phyloP scores from a whole-genome alignment of 23 red algal species.

The Pyropia haitanensis region DNA sequence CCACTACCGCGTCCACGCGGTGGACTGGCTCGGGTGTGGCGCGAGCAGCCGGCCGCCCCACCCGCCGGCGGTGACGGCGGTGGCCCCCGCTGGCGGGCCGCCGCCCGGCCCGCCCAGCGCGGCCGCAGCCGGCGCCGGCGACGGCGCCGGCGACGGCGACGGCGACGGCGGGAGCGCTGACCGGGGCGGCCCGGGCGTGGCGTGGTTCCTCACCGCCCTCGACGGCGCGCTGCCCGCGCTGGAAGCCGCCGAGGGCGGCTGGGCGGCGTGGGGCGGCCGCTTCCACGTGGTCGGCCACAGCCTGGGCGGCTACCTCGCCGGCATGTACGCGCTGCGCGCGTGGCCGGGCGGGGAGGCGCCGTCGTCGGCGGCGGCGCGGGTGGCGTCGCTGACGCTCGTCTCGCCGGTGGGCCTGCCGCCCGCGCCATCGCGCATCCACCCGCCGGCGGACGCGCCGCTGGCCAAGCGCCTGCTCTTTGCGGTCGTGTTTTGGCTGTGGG shows the following conservation, averaged over 20 bases:
- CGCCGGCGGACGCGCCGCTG: neutral
- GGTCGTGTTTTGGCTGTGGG: constrained; percentile 36
- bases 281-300: constrained; percentile 61
- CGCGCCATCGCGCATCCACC: constrained; percentile 25
- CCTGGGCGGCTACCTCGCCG: constrained; percentile 58
- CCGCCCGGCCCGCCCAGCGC: no score
- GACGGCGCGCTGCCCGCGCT: constrained; percentile 18
- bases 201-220: constrained; percentile 36
- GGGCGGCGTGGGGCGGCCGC: neutral
- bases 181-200: no score
- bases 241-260: constrained; percentile 5
- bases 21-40: constrained; percentile 83
- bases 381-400: constrained; percentile 30
- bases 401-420: constrained; percentile 60
- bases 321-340: constrained; percentile 25
- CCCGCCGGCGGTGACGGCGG: no score
- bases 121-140: neutral
- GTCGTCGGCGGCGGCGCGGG: constrained; percentile 13
- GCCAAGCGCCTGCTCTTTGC: constrained; percentile 18
- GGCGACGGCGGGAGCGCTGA: no score
- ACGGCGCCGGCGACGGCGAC: constrained; percentile 9
- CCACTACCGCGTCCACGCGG: constrained; percentile 38
- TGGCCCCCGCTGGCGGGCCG: no score
- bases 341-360: constrained; percentile 19
- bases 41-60: constrained; percentile 41